A percentile compares a stretch with the other conserved stretches of the same genome.
These are phyloP conservation scores for Ganoderma meredithae DNA, from an alignment of 1,284 basidiomycete genomes.

Conservation along the genomic window DNA sequence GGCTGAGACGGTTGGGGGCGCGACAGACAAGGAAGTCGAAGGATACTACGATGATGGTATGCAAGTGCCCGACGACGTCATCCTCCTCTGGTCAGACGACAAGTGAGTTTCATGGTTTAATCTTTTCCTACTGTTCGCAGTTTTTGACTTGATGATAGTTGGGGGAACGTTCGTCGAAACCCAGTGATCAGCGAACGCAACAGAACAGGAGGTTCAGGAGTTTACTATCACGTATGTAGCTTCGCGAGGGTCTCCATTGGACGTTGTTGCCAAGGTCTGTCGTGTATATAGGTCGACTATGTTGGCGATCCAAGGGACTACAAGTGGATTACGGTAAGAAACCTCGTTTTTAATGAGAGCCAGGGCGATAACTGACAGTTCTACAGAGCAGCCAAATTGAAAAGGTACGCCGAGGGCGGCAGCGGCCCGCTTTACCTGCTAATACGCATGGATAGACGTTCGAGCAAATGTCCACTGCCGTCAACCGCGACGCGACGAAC, in stretches of 20 bases:
- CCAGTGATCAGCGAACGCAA: conserved; percentile 59
- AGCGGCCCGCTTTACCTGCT: background rate
- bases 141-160: conserved; percentile 43
- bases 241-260: background rate
- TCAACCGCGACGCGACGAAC: conserved; percentile 61
- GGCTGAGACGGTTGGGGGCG: background rate
- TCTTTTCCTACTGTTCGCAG: background rate
- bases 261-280: background rate
- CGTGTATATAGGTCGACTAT: conserved; percentile 37
- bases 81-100: conserved; percentile 68
- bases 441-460: conserved; percentile 48
- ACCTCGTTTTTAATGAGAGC: background rate
- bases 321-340: conserved; percentile 63
- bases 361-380: background rate
- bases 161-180: conserved; percentile 66
- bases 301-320: conserved; percentile 64
- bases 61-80: conserved; percentile 61
- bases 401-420: conserved; percentile 33
- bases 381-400: conserved; percentile 37
- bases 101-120: conserved; percentile 48
- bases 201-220: conserved; percentile 68
- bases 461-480: conserved; percentile 68
- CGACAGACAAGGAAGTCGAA: conserved; percentile 68
- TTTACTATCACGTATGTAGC: conserved; percentile 67
- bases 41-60: conserved; percentile 72